A percentile compares a stretch with the other conserved stretches of the same genome.
These are phyloP conservation scores for Hypericum perforatum DNA, from an alignment of 345 rosid genomes.

Conservation along the genomic window DNA sequence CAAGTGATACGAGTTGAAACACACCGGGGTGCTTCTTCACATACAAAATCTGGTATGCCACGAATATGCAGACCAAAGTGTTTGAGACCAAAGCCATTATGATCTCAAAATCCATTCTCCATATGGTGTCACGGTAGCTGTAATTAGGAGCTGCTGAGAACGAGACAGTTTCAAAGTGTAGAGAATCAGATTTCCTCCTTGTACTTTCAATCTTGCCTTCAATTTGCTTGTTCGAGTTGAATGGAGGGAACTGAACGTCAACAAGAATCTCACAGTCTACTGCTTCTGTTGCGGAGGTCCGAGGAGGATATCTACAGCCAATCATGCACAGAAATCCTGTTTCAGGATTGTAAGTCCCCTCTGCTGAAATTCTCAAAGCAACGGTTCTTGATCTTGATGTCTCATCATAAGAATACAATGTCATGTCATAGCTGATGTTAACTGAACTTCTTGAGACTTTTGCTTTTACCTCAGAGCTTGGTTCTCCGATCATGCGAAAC, in stretches of 20 bases:
- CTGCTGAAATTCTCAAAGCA: background rate
- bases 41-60: constrained; percentile 16
- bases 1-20: constrained; percentile 13
- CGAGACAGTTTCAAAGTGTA: background rate
- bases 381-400: background rate
- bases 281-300: background rate
- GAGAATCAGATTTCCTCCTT: background rate
- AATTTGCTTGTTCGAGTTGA: background rate
- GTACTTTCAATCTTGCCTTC: background rate
- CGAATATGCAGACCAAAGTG: constrained; percentile 15
- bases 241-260: background rate
- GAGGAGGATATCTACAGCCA: background rate
- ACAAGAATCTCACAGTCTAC: constrained; percentile 3
- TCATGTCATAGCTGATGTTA: background rate
- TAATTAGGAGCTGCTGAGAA: constrained; percentile 12
- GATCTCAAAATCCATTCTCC: constrained; percentile 22
- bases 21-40: constrained; percentile 12
- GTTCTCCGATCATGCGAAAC: too few species aligned
- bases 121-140: background rate
- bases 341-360: background rate
- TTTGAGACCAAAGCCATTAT: constrained; percentile 12
- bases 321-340: background rate
- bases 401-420: background rate
- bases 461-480: background rate
- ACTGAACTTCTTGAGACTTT: background rate